Evolutionary conservation across 192 early-diverging fungal species (phyloP).

Genomic region (Gigaspora rosea): DNA sequence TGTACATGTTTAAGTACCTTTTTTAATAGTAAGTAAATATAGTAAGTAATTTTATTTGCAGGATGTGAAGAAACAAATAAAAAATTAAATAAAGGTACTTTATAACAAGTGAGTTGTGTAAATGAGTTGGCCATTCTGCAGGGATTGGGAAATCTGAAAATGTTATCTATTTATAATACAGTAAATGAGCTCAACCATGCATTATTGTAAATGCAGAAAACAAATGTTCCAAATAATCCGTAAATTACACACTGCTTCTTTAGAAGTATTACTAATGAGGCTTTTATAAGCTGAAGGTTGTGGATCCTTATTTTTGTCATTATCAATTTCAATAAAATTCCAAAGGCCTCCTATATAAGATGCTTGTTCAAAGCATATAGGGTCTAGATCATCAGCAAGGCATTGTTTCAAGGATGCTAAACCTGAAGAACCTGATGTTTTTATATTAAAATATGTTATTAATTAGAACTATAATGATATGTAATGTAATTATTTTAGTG

Average conservation of each 20-base stretch:
- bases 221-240: too few species aligned
- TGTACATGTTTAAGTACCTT: constrained; percentile 55
- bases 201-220: too few species aligned
- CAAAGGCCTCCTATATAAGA: constrained; percentile 55
- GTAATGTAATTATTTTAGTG: too few species aligned
- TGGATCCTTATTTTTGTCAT: constrained; percentile 42
- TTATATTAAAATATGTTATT: background rate
- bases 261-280: constrained; percentile 59
- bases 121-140: constrained; percentile 57
- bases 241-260: constrained; percentile 40
- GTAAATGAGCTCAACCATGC: too few species aligned
- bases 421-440: constrained; percentile 49
- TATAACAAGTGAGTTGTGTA: constrained; percentile 52
- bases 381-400: constrained; percentile 47
- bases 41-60: background rate
- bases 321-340: constrained; percentile 55
- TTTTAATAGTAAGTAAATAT: too few species aligned
- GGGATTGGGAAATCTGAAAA: constrained; percentile 65
- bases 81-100: constrained; percentile 35
- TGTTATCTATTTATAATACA: background rate
- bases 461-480: too few species aligned
- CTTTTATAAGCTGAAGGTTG: constrained; percentile 60
- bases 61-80: background rate
- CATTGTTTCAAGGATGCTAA: constrained; percentile 58
- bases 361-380: constrained; percentile 58